These are phyloP conservation scores for Guillardia theta DNA, from an alignment of 78 protist genomes.

Conservation along the genomic window DNA sequence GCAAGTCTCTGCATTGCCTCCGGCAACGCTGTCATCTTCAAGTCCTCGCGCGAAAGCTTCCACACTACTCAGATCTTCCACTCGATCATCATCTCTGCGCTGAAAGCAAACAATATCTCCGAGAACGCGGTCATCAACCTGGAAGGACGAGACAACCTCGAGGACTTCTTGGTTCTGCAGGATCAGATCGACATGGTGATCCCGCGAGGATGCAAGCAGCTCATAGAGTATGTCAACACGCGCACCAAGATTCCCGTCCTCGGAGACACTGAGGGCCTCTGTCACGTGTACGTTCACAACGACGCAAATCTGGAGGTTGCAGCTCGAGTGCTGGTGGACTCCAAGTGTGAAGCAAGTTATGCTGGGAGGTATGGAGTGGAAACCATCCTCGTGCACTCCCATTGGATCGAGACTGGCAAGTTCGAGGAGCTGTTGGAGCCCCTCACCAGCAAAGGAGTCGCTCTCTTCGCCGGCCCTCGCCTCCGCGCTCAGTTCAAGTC, in stretches of 20 bases:
- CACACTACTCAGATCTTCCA: background rate
- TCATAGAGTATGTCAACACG: background rate
- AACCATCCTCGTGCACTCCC: background rate
- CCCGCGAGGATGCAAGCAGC: background rate
- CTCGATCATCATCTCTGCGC: background rate
- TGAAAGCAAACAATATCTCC: background rate
- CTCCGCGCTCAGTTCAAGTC: background rate
- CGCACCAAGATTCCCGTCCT: background rate
- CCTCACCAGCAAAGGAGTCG: background rate
- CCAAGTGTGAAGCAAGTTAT: background rate
- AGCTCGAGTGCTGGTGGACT: background rate
- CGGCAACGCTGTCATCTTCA: conserved; percentile 19
- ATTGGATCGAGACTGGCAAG: background rate
- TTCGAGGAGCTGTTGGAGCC: background rate
- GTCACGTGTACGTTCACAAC: conserved; percentile 58
- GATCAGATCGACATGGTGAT: background rate
- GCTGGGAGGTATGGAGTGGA: background rate
- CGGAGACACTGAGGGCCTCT: conserved; percentile 25
- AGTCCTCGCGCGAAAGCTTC: background rate
- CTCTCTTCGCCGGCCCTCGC: background rate
- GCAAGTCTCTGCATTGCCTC: background rate
- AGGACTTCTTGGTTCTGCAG: background rate
- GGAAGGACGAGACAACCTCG: background rate
- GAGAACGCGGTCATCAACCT: background rate
- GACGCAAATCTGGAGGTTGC: conserved; percentile 38